Base-by-base conservation (phyloP, 805 yeast species). In the Saccharomycopsis lassenensis region DNA sequence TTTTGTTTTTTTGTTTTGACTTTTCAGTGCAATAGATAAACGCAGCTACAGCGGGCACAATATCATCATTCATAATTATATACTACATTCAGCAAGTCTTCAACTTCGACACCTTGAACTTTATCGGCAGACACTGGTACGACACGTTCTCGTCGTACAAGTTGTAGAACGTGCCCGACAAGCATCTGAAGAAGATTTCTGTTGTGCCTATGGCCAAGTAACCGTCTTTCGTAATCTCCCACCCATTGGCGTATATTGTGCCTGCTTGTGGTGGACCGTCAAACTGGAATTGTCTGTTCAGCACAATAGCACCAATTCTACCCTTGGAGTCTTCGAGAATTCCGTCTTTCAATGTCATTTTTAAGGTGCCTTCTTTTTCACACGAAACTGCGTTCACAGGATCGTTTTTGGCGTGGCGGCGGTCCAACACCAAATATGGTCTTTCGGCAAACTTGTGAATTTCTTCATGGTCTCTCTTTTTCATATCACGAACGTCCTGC, bases 231-330 rank as follows among this genome's bases (percentile, higher is more conserved):
- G 69, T 62, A 40, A 71, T 61, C 33, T 73, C 63, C 78, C 76
- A 71, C 40, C 77, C 77, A 28, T 67, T 69, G 43, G 79, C 76
- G 49, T 65, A 69, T 48, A 71, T 63, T 31, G 76, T 61, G 49
- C 77, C 77, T 21, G 75, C 78, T 63, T 76, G 83, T 46, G 82
- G 82, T 37, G 81, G 81, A 49, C 82, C 81, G 53, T 76, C 82
- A 52, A 74, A 75, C 60, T 75, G 82, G 68, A 75, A 74, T 60
- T 76, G 84, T 61, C 75, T 64, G 71, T 74, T 75, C 35, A 81
- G 67, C 40, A 76, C 83, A 55, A 76, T 73, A 32, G 81, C 66
- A 46, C 83, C 82, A 46, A 76, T 56, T 65, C 84, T 71, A 30
- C 75, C 76, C 46, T 60, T 49, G 19, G 63, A 46, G 48, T 76